Conservation (phyloP, 768 basidiomycete species). For the Cystobasidium onofrii region DNA sequence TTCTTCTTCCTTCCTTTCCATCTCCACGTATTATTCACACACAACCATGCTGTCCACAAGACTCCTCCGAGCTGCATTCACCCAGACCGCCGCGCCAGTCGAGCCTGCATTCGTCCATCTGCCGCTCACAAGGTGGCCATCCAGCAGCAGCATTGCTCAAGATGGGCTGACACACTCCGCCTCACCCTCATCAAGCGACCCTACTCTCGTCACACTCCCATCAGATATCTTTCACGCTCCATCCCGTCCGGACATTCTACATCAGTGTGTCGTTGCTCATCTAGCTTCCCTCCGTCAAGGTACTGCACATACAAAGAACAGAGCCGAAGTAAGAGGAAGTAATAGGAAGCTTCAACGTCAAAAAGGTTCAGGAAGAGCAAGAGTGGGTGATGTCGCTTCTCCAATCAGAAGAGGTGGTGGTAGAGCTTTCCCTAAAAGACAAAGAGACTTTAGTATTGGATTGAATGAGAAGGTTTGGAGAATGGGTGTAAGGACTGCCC, state of each 20-base stretch:
- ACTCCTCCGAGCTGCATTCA: background rate
- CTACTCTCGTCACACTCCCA: constrained; percentile 46
- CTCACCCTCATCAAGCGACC: background rate
- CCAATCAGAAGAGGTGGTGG: constrained; percentile 88
- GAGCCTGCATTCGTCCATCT: constrained; percentile 26
- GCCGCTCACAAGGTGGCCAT: constrained; percentile 18
- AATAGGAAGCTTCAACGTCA: constrained; percentile 81
- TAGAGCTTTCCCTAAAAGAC: constrained; percentile 62
- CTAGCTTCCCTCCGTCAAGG: constrained; percentile 85
- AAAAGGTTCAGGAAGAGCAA: constrained; percentile 83
- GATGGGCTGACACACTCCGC: constrained; percentile 3
- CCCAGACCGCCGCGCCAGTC: background rate
- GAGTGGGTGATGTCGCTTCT: constrained; percentile 77
- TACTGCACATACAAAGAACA: constrained; percentile 80
- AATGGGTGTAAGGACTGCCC: constrained; percentile 15
- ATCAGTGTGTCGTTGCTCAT: constrained; percentile 80
- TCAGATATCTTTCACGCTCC: constrained; percentile 70
- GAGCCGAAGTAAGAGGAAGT: constrained; percentile 79
- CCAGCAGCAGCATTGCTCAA: background rate
- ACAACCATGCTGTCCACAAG: background rate
- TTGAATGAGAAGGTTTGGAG: constrained; percentile 20
- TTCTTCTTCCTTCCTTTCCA: background rate
- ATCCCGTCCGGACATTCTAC: constrained; percentile 82
- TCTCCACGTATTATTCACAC: background rate
- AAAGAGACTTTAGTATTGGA: constrained; percentile 70